Base-by-base conservation (phyloP, 345 rosid genomes). In the Mallotus nudiflorus region DNA sequence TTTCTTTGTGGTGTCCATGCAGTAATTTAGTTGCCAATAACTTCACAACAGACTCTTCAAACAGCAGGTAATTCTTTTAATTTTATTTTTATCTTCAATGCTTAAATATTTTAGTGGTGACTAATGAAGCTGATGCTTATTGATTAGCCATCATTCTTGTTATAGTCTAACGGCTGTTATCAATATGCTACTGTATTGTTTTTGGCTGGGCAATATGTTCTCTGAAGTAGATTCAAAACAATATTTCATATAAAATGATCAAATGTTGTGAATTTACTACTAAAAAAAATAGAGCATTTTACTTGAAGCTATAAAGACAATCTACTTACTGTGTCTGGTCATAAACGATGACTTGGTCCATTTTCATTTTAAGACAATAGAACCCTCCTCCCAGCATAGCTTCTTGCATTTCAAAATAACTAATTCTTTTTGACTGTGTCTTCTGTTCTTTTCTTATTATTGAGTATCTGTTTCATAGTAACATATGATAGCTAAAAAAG, bases 21-120 rank as follows among this genome's bases (percentile, higher is more conserved):
- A 93, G 96, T 35, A 93, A 87, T 78, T 37, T 91, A 31, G 84
- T 93, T 50, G 93, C 80, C 79, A 91, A 90, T 81, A 86, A 83
- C 82, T 87, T 93, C 73, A 81, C 87, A 29, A 51, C 84, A 46
- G 81, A 58, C 55, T 69, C 62, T 51, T 74, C 83, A 54, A 73
- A 77, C 67, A 78, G 33, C 75, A 79, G 89, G 96, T 92, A 53
- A 66, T 57, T 45, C 55, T 72, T 51, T 65, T 45, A 33, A 28
- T 29, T 44, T 58, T 58, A 4, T 18, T 9, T 68, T 55, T 52
- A 5, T n/a, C 37, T 62, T 40, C 31, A 48, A 54, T 48, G 55
- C 66, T 48, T 68, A 48, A 45, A 11, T 15, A 25, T 40, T 72
- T 44, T 50, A 27, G 8, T 28, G n/a, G 11, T 9, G 4, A 33